Evolutionary conservation across 2,329 filamentous ascomycete genomes (phyloP), one percentile per base, ranked within the genome.

Genomic region (Mollisiaceae sp.): DNA sequence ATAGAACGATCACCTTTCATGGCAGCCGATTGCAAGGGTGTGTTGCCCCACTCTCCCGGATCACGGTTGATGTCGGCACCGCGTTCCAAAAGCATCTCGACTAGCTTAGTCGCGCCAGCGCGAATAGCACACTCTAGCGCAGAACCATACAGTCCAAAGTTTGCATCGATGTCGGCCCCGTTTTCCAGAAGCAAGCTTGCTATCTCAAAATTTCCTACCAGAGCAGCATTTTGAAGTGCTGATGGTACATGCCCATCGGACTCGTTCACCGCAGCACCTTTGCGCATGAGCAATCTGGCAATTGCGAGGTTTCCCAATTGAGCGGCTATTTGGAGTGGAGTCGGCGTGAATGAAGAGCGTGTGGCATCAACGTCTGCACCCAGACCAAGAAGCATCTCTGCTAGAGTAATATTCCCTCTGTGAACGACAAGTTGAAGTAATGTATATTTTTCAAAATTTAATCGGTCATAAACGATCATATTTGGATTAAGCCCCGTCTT

Each of bases 1-100:
- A 59, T 22, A 12, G 6, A 5, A 24, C 36, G 36, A 38, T 60
- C 43, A 18, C 41, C 59, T 8, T 52, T 18, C 59, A 52, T 60
- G n/a, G 38, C 43, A 38, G 59, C 59, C 18, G 43, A 60, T 36
- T 60, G 41, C 6, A 60, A 14, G 20, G 59, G 59, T 22, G 41
- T 35, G 27, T 60, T 60, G 43, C 14, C 47, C 24, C 22, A 24
- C 9, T 2, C 4, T 32, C 22, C 11, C 8, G 47, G 24, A 9
- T 12, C 6, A 14, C 20, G 24, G 22, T 52, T 27, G 9, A 52
- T 32, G 22, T 52, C 22, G 9, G 47, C 47, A 52, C 47, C 47
- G 9, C 47, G 47, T 18, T 45, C n/a, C 43, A 45, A 45, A 45
- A 45, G 43, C 43, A n/a, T 20, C 8, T 45, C 43, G 15, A 45